A percentile compares a stretch with the other conserved stretches of the same genome.
Conservation (phyloP, 2,329 filamentous ascomycete species). For the Aspergillus awamori region DNA sequence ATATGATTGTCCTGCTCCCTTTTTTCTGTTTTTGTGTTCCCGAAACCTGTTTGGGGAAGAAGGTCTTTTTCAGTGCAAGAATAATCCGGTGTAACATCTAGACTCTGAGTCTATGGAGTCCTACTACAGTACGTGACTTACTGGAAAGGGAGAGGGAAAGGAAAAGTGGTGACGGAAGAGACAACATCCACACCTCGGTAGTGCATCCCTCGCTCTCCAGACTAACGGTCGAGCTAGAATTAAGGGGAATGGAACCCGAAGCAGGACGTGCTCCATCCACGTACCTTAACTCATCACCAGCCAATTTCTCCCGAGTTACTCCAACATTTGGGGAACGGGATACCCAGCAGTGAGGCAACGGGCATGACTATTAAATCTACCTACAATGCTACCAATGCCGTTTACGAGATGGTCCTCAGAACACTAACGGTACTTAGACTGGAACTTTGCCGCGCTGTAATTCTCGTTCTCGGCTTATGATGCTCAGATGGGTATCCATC, state of each 20-base stretch:
- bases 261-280: neutral
- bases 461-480: too few species aligned
- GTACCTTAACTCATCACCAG: neutral
- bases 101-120: too few species aligned
- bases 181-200: neutral
- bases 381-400: neutral
- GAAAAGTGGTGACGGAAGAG: neutral
- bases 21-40: neutral
- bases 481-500: neutral
- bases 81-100: neutral
- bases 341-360: neutral
- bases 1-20: neutral
- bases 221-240: slow-evolving; percentile 4
- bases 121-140: neutral
- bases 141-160: neutral
- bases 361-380: neutral
- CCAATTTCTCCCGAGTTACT: neutral
- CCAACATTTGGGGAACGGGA: too few species aligned
- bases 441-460: too few species aligned
- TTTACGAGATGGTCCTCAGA: neutral
- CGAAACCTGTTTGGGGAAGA: neutral
- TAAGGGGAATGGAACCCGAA: slow-evolving; percentile 1
- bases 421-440: too few species aligned
- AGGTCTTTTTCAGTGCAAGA: neutral
- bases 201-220: neutral